phyloP scores from a whole-genome alignment of 2,329 filamentous ascomycete genomes.

The Neonectria hederae region DNA sequence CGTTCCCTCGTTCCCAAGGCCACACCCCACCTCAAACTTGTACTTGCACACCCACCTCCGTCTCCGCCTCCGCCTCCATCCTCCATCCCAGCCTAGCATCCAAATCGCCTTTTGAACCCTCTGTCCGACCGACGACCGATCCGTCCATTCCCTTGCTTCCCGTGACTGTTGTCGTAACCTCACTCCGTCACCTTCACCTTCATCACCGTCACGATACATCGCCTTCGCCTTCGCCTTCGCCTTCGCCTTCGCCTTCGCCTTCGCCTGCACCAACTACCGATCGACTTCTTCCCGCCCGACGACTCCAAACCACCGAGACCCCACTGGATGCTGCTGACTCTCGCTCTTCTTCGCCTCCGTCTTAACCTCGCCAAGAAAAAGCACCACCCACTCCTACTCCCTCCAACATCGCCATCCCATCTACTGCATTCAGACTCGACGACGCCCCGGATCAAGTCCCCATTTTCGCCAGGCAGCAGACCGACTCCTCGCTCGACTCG shows the following conservation, averaged over 20 bases:
- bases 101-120: background rate
- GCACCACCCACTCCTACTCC: background rate
- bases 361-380: background rate
- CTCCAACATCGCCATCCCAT: background rate
- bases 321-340: background rate
- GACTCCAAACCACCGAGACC: background rate
- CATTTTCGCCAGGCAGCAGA: background rate
- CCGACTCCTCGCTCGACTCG: background rate
- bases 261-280: background rate
- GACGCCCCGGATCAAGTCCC: background rate
- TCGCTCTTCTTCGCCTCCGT: too few relatives aligned
- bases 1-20: background rate
- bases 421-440: background rate
- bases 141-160: background rate
- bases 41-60: background rate
- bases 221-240: background rate
- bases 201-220: background rate
- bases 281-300: background rate
- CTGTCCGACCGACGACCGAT: background rate
- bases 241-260: background rate
- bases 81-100: background rate
- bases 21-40: background rate
- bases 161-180: background rate
- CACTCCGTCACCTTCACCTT: background rate
- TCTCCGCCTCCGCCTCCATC: constrained; percentile 2